Evolutionary conservation across 2,329 filamentous ascomycete genomes (phyloP), one percentile per base, ranked within the genome.

Genomic region (Tolypocladium nubicola): DNA sequence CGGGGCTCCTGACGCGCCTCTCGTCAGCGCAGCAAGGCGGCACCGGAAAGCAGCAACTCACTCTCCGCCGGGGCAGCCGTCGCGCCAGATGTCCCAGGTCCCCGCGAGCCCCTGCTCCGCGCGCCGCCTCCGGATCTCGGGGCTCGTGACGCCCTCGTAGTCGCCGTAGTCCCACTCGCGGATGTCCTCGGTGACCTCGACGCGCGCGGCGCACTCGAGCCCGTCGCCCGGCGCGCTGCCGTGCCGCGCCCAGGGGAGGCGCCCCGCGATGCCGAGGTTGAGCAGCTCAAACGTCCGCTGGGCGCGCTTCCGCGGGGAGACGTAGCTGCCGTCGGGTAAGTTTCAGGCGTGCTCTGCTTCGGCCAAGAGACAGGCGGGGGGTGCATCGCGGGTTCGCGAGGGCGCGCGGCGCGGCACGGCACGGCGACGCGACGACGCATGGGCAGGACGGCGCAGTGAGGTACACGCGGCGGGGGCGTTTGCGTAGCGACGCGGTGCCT

Each of bases 271-370:
- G 54, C 86, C 88, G 23, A 96, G 76, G 64, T 88, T 83, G 33
- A 97, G 84, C 53, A 97, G 82, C 70, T 96, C 90, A 67, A 97
- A 87, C n/a, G 92, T 97, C 54, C 84, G 82, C 72, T 94, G 91
- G 23, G 93, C 90, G 59, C 92, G 88, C 60, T 81, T 83, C 52
- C 92, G 87, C 3, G 92, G 93, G 2, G 90, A 96, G 45, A 97
- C 90, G 72, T 93, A 96, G 65, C 82, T 87, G 64, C 47, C 8
- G 47, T 21, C 10, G 43, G 47, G 30, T 50, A 10, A 50, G 47
- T 50, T 37, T 35, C 30, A 55, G 49, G 16, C 9, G 8, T 6
- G 38, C 30, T 65, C 23, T 61, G 58, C 21, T 13, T 33, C 2
- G 19, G 21, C 30, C 2, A 6, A 21, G 16, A 14, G 19, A 35